Base-by-base conservation (phyloP, 192 early-diverging fungal genomes). In the Irineochytrium annulatum region DNA sequence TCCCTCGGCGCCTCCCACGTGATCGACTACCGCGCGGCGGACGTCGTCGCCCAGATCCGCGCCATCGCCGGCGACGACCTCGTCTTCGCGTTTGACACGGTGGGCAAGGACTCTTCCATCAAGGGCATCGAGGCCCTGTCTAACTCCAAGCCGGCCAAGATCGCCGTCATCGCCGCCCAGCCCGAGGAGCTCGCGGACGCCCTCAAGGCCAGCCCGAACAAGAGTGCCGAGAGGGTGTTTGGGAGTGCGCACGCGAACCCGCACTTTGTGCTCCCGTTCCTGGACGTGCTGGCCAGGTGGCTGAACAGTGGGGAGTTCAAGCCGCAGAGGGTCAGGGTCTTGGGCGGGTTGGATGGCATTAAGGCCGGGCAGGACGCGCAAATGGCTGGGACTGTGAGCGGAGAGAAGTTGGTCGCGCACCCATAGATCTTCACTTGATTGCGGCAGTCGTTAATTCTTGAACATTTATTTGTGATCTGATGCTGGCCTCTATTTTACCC, bases 331-430 rank as follows among this genome's bases (percentile, higher is more conserved):
- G 44, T 43, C n/a, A 52, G 30, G 16, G 58, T 60, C 22, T 48
- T 60, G 33, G 58, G 58, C 22, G 58, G 58, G 24, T 17, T 60
- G 41, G 58, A 60, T 33, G 44, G n/a, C n/a, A 60, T 60, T 60
- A 44, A 34, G 1, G 58, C 58, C 20, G 58, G 11, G 29, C 58
- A 60, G 32, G 29, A n/a, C 27, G 28, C 33, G 13, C 58, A 60
- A 29, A 60, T 60, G 17, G 58, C 20, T 49, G 58, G 58, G 13
- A 60, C 44, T 14, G 58, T 60, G 27, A 48, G 27, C 28, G 32
- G 45, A 20, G 58, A 28, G 17, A 60, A 60, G 29, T 31, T 60
- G 22, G 48, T 60, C 43, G 57, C 41, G n/a, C 37, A 44, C 35
- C 57, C 57, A 43, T 55, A 32, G 34, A 52, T 52, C 20, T 16